A percentile compares a stretch with the other conserved stretches of the same genome.
Conservation (phyloP, 495 filamentous ascomycete genomes). For the Ascobolus immersus region DNA sequence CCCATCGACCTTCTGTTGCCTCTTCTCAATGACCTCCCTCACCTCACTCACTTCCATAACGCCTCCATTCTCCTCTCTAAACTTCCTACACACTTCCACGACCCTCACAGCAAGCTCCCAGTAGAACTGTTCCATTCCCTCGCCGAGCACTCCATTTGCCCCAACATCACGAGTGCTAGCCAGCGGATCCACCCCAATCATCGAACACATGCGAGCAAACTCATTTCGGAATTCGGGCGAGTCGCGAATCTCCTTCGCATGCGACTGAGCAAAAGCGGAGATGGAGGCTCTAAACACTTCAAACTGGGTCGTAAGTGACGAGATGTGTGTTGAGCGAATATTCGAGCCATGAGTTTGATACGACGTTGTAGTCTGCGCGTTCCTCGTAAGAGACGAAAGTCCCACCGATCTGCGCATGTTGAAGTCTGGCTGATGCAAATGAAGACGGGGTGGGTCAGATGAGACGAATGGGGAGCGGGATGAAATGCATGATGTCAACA, state of each 20-base stretch:
- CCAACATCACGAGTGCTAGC: too few relatives aligned
- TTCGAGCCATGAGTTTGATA: constrained; percentile 69
- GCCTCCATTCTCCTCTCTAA: constrained; percentile 75
- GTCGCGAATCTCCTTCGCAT: constrained; percentile 81
- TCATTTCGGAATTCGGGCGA: constrained; percentile 86
- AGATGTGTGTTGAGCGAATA: constrained; percentile 55
- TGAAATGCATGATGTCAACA: too few relatives aligned
- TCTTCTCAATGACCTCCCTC: constrained; percentile 38
- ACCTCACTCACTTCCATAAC: constrained; percentile 68
- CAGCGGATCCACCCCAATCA: constrained; percentile 85
- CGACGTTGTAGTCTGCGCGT: constrained; percentile 48
- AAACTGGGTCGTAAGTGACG: constrained; percentile 70
- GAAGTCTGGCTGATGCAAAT: too few relatives aligned
- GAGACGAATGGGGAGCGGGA: too few relatives aligned
- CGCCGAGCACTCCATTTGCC: constrained; percentile 55
- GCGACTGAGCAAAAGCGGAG: constrained; percentile 79
- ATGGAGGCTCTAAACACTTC: constrained; percentile 84
- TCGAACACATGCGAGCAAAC: constrained; percentile 94
- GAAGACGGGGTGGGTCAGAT: too few relatives aligned
- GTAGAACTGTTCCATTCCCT: constrained; percentile 90
- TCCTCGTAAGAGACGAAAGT: constrained; percentile 72
- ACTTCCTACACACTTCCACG: constrained; percentile 75
- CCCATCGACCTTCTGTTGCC: constrained; percentile 25
- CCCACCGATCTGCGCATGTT: constrained; percentile 55
- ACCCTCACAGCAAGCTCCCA: constrained; percentile 85